Conservation (phyloP, 257 asterid species). For the Solanum sejunctum region DNA sequence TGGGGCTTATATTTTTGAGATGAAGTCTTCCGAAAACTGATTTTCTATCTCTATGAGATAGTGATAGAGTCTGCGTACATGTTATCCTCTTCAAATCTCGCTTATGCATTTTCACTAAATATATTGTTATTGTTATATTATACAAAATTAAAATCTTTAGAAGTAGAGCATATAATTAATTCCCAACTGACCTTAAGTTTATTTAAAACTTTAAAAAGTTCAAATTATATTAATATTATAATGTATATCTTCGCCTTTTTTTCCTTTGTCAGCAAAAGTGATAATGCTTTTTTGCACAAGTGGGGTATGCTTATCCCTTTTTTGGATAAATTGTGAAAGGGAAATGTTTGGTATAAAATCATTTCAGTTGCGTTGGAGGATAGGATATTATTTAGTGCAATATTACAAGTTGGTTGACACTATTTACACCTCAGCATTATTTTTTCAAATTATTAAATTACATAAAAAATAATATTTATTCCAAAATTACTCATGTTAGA, state of each 20-base stretch:
- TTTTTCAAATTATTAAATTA: neutral
- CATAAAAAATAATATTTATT: neutral
- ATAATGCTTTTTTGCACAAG: neutral
- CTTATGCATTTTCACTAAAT: too few relatives aligned
- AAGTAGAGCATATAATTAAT: too few relatives aligned
- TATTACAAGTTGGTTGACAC: neutral
- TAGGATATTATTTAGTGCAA: neutral
- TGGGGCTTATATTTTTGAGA: too few relatives aligned
- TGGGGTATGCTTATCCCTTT: neutral
- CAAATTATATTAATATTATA: neutral
- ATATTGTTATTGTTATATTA: too few relatives aligned
- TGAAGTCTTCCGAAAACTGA: too few relatives aligned
- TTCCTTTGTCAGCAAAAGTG: slow-evolving; percentile 3
- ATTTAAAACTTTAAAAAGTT: too few relatives aligned
- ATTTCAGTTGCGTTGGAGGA: neutral
- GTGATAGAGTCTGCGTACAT: too few relatives aligned
- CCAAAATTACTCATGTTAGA: neutral
- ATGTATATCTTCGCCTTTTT: neutral
- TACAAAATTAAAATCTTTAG: too few relatives aligned
- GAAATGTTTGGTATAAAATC: neutral
- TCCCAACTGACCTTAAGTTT: too few relatives aligned
- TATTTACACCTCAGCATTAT: neutral
- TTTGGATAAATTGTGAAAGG: neutral
- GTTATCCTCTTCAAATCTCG: fast-evolving
- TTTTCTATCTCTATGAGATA: too few relatives aligned